A percentile compares a stretch with the other conserved stretches of the same genome.
These are phyloP conservation scores for Cryptococcus floricola DNA, from an alignment of 1,284 basidiomycete species.

Conservation along the genomic window DNA sequence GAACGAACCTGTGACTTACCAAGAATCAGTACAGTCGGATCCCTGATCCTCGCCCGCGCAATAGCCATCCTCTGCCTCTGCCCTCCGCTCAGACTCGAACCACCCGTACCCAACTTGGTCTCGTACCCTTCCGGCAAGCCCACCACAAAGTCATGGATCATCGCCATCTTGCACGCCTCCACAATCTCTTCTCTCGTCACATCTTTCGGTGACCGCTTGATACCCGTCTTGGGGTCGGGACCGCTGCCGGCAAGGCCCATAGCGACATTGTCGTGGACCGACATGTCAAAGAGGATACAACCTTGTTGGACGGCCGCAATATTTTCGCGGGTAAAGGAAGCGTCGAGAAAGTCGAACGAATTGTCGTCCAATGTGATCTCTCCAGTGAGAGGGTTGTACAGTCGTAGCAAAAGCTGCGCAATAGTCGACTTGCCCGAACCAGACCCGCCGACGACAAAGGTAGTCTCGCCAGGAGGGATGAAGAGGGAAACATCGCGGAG, in stretches of 20 bases:
- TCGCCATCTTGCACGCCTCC: constrained; percentile 74
- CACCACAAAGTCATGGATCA: constrained; percentile 81
- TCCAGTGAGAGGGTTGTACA: constrained; percentile 66
- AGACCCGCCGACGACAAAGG: constrained; percentile 87
- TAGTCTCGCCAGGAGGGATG: constrained; percentile 79
- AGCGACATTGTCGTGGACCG: constrained; percentile 83
- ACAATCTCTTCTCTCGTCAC: constrained; percentile 69
- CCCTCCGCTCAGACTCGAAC: constrained; percentile 79
- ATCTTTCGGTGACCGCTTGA: constrained; percentile 36
- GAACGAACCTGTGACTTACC: constrained; percentile 56
- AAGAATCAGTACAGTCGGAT: constrained; percentile 86
- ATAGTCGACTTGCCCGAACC: constrained; percentile 93
- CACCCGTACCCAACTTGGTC: constrained; percentile 69
- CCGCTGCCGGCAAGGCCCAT: constrained; percentile 64
- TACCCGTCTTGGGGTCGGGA: constrained; percentile 36
- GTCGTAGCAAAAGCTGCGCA: constrained; percentile 71
- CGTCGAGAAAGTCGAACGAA: constrained; percentile 69
- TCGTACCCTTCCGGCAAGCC: constrained; percentile 85
- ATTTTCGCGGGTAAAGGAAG: constrained; percentile 65
- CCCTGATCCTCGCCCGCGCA: constrained; percentile 77
- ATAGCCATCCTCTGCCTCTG: constrained; percentile 90
- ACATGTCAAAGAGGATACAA: constrained; percentile 73
- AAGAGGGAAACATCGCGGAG: constrained; percentile 54
- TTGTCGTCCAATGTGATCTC: constrained; percentile 77
- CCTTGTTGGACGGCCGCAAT: constrained; percentile 76